Evolutionary conservation across 116 monocot species (phyloP), one percentile per base, ranked within the genome.

Genomic region (Phalaenopsis hybrid): DNA sequence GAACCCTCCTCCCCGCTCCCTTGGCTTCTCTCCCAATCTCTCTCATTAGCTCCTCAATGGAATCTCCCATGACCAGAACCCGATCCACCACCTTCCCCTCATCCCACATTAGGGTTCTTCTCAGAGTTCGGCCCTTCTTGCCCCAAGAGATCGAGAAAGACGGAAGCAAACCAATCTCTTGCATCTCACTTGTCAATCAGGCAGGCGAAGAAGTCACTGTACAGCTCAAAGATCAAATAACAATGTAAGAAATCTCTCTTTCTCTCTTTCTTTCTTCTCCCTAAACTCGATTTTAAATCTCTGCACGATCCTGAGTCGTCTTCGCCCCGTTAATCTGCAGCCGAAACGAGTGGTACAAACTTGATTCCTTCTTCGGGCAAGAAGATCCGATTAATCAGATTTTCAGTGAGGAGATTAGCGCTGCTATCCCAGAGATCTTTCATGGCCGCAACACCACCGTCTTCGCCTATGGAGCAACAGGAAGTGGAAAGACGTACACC

Each of bases 401-500:
- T 23, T 97, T 94, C 63, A 67, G 82, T 6, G 59, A 78, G 12
- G 97, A 97, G 87, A 90, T 93, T 18, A 74, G 79, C 52, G 49
- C 76, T 5, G 78, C 92, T 81, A 92, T 97, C 46, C 91, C 97
- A 9, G 84, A 85, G 6, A 85, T 94, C 11, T 90, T 93, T 34
- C 69, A 82, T 77, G 97, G 94, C 0, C 17, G 57, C 20, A 94
- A 94, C 79, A 89, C 92, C 0, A 97, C 93, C 2, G 76, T 93
- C 37, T 94, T 97, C 57, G 89, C 93, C 0, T 97, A 94, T 48
- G 97, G 94, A 1, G 94, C 94, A 0, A 97, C 97, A 0, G 93
- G 93, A 2, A 94, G 91, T 75, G 97, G 97, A 12, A 97, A 97
- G 74, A 97, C 93, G 51, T 97, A 97, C 84, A 94, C 97, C 0